Base-by-base conservation (phyloP, 192 early-diverging fungal genomes). In the Endogone sp. region DNA sequence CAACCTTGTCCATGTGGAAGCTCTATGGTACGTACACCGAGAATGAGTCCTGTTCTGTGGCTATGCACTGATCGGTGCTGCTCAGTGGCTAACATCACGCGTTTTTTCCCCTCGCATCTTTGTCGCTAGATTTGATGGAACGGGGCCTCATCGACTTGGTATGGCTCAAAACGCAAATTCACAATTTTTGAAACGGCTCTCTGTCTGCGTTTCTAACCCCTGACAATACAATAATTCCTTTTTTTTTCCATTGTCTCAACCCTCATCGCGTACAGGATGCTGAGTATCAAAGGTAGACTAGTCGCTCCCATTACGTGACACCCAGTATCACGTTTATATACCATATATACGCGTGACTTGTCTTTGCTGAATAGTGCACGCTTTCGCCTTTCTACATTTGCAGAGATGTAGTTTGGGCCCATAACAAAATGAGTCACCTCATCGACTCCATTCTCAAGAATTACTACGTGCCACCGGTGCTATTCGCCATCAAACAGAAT, bases 371-470 rank as follows among this genome's bases (percentile, higher is more conserved):
- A n/a, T n/a, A n/a, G n/a, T n/a, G n/a, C 37, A 16, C 37, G 37
- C 16, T 16, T 49, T 49, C 1, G 37, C 37, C 37, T 16, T 6
- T 49, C 9, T 49, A 16, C 6, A 6, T 11, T 49, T 49, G 16
- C 37, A 49, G 37, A 49, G 65, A 66, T 56, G 32, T 66, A 25
- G 65, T 66, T 54, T 66, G 65, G 65, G 28, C 11, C 4, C 13
- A 13, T 31, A 10, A 6, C 65, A 66, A 66, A 20, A 66, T 66
- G 65, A 13, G 13, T 4, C 44, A 56, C 49, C 32, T 75, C 22
- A 73, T 75, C 55, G 73, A 75, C 30, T 75, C 73, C 20, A 29
- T 75, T 23, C 49, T 75, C 11, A 75, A 75, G 16, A 75, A 75
- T 37, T 75, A 65, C 37, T 75, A 75, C 63, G 32, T 75, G 23